Evolutionary conservation across 2,329 filamentous ascomycete species (phyloP), one percentile per base, ranked within the genome.

Genomic region (Alternaria consortialis): DNA sequence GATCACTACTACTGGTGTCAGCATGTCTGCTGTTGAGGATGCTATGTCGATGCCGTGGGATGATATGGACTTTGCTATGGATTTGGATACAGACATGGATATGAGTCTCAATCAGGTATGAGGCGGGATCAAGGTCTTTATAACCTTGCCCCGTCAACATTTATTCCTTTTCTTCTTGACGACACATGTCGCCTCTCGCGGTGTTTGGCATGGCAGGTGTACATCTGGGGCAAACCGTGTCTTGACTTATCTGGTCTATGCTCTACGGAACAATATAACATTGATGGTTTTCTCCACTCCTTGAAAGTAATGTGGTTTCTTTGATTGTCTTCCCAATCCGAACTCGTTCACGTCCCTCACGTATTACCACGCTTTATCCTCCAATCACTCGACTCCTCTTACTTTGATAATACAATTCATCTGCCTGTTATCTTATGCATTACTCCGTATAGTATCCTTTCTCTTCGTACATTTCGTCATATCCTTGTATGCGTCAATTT

Each of bases 61-160:
- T 53, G 74, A 77, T 29, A 54, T 76, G 58, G 67, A 64, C n/a
- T 77, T 78, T 50, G 62, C 65, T 12, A 71, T 75, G 65, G 71
- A 75, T 50, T 64, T 73, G 65, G 74, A 77, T 63, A 39, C 71
- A 42, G 67, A 74, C 37, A 15, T 72, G 51, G 60, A 71, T 56
- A 12, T 69, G 17, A 55, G 53, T 44, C 56, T 69, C 17, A 58
- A 64, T 20, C 17, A 55, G 34, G 51, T 59, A 23, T 56, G 55
- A 48, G 36, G 8, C 12, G n/a, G 31, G 55, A 17, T 27, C 52
- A 29, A 48, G 52, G 36, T 32, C 20, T 27, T 56, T 11, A 0
- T 12, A 7, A 5, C 8, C 1, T 43, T n/a, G 12, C 25, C 25
- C 29, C 3, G 8, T n/a, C 17, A 5, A 44, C 3, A 3, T 31